A percentile compares a stretch with the other conserved stretches of the same genome.
These are phyloP conservation scores for Liquidambar formosana DNA, from an alignment of 164 flowering plant species.

Conservation along the genomic window DNA sequence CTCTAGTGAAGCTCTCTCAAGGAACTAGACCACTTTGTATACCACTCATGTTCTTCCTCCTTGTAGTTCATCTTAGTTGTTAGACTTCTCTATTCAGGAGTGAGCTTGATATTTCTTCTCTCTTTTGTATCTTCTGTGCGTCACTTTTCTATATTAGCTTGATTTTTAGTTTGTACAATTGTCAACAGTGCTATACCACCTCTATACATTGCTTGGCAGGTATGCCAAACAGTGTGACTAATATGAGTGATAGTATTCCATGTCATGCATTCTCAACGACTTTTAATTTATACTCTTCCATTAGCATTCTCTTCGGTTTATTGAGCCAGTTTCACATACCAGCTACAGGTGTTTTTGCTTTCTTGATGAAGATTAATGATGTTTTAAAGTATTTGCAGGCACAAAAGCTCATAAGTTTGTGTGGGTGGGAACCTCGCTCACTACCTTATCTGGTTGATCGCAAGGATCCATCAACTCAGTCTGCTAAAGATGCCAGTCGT, in stretches of 20 bases:
- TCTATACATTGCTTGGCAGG: neutral
- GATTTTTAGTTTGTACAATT: neutral
- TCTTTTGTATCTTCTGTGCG: neutral
- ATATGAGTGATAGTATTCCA: neutral
- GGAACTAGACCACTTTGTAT: neutral
- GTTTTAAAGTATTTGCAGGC: constrained; percentile 54
- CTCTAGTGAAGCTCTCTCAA: neutral
- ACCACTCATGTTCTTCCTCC: neutral
- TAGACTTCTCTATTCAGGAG: neutral
- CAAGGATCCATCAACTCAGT: constrained; percentile 35
- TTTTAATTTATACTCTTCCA: neutral
- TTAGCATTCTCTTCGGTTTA: neutral
- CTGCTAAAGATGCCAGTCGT: constrained; percentile 25
- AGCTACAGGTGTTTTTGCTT: neutral
- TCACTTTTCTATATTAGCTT: neutral
- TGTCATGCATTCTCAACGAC: neutral
- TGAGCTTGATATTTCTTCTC: neutral
- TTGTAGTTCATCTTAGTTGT: neutral
- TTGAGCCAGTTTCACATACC: neutral
- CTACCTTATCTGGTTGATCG: constrained; percentile 77
- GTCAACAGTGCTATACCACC: neutral
- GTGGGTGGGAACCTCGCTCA: constrained; percentile 89
- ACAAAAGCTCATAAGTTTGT: constrained; percentile 74
- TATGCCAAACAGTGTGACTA: neutral
- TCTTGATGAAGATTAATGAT: constrained; percentile 5